Evolutionary conservation across 176 grass and related monocot genomes (phyloP).

Genomic region (Oryza brachyantha): DNA sequence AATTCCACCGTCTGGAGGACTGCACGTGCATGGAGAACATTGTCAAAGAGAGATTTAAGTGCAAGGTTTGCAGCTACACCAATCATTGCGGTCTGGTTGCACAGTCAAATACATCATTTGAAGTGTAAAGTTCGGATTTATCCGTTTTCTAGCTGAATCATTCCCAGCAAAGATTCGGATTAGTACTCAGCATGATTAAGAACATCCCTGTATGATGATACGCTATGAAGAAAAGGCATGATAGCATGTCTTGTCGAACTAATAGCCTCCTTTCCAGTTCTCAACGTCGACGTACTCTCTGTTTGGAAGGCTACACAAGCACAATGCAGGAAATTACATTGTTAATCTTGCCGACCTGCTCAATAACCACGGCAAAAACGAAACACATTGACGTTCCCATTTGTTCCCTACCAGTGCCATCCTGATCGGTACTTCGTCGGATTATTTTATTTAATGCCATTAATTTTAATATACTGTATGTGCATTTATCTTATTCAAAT

Average conservation of each 20-base stretch:
- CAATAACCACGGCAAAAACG: background rate
- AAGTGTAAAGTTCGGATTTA: background rate
- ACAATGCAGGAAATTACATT: background rate
- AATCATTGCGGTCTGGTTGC: background rate
- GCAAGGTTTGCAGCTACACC: background rate
- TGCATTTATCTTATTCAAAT: no score
- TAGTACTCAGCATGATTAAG: background rate
- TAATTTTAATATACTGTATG: no score
- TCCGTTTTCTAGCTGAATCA: background rate
- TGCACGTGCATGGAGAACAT: background rate
- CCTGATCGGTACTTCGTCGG: background rate
- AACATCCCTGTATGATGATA: background rate
- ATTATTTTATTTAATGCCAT: no score
- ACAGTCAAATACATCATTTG: background rate
- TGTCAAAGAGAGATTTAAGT: constrained; percentile 13
- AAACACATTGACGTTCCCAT: background rate
- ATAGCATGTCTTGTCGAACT: background rate
- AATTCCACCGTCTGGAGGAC: background rate
- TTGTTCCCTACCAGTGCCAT: background rate
- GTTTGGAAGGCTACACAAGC: background rate
- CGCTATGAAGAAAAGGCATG: background rate
- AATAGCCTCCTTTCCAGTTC: background rate
- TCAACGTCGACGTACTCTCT: background rate
- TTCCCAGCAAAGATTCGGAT: background rate
- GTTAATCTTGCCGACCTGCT: background rate